phyloP scores from a whole-genome alignment of 2,329 filamentous ascomycete species.

The Moelleriella libera region DNA sequence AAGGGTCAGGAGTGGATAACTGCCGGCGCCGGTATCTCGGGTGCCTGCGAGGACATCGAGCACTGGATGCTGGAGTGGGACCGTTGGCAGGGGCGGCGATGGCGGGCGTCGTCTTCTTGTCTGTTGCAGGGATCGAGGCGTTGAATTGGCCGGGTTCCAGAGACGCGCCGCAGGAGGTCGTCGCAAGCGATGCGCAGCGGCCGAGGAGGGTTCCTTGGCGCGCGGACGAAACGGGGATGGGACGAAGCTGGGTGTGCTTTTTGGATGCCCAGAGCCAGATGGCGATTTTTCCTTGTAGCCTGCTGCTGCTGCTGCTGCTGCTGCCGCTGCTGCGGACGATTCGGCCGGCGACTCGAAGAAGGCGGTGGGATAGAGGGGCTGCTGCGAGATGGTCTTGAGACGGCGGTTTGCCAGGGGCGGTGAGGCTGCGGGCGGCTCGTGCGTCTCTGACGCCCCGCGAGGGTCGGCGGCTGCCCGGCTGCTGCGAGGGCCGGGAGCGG shows the following conservation, averaged over 20 bases:
- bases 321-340: background rate
- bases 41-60: slow-evolving; percentile 22
- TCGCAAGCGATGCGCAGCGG: slow-evolving; percentile 16
- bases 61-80: slow-evolving; percentile 32
- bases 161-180: slow-evolving; percentile 34
- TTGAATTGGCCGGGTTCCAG: slow-evolving; percentile 49
- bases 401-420: slow-evolving; percentile 11
- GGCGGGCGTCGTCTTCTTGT: slow-evolving; percentile 32
- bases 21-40: slow-evolving; percentile 25
- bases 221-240: slow-evolving; percentile 27
- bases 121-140: slow-evolving; percentile 25
- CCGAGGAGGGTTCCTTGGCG: slow-evolving; percentile 11
- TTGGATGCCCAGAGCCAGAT: too few relatives aligned
- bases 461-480: slow-evolving; percentile 25
- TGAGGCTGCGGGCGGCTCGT: slow-evolving; percentile 4
- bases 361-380: slow-evolving; percentile 13
- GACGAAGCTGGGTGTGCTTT: background rate
- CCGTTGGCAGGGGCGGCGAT: slow-evolving; percentile 35
- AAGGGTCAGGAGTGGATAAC: slow-evolving; percentile 36
- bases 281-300: too few relatives aligned
- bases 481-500: slow-evolving; percentile 26
- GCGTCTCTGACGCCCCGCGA: slow-evolving; percentile 35
- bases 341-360: slow-evolving; percentile 1
- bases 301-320: background rate
- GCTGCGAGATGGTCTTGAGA: slow-evolving; percentile 15